A percentile compares a stretch with the other conserved stretches of the same genome.
phyloP scores from a whole-genome alignment of 1,284 basidiomycete genomes.

The Somion occarium region DNA sequence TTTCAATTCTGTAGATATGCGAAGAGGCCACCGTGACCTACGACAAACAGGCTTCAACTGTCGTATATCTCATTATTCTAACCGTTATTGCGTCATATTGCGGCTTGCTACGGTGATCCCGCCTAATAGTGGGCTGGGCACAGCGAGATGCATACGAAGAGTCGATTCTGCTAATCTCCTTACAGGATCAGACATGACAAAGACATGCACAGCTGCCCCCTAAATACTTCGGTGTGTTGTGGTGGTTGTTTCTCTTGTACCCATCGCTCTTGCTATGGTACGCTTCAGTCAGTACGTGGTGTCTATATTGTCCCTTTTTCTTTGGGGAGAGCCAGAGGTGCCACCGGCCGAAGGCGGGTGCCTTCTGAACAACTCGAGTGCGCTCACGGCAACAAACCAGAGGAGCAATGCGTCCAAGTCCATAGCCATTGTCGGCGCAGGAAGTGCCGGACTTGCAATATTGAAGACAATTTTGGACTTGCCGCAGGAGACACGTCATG shows the following conservation, averaged over 20 bases:
- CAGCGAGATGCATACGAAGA: not conserved
- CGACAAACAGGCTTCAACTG: no score
- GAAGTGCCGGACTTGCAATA: conserved; percentile 48
- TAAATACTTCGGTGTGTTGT: not conserved
- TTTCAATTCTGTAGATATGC: no score
- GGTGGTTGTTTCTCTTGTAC: not conserved
- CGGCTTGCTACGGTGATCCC: conserved; percentile 3
- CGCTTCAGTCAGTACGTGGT: conserved; percentile 4
- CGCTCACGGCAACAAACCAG: not conserved
- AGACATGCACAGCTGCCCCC: not conserved
- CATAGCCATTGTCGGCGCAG: conserved; percentile 48
- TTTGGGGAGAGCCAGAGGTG: not conserved
- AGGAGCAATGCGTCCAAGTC: conserved; percentile 31
- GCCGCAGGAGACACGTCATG: conserved; percentile 30
- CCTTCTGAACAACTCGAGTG: not conserved
- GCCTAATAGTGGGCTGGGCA: not conserved
- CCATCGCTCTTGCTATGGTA: not conserved
- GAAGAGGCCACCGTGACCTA: no score
- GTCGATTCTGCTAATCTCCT: not conserved
- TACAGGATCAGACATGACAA: not conserved
- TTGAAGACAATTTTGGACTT: conserved; percentile 47
- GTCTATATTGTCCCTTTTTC: conserved; percentile 1
- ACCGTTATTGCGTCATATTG: conserved; percentile 9
- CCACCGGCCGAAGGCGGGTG: not conserved
- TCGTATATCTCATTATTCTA: no score